phyloP scores from a whole-genome alignment of 495 filamentous ascomycete species.

The Penicillium coffeae region DNA sequence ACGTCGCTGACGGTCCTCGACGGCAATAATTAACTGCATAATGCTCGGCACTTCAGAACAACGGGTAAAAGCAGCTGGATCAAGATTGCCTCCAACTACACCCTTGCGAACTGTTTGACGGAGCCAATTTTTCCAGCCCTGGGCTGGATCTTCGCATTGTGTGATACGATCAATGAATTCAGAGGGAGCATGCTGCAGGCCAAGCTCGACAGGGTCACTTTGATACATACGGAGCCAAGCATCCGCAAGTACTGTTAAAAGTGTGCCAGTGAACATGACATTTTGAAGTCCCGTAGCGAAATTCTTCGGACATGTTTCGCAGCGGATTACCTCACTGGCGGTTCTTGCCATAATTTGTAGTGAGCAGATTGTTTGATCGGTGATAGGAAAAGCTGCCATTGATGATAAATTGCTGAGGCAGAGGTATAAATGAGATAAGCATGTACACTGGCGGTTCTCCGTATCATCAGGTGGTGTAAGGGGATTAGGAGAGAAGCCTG shows the following conservation, averaged over 20 bases:
- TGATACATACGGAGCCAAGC: slow-evolving; percentile 46
- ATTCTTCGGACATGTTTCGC: slow-evolving; percentile 50
- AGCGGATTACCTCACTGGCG: slow-evolving; percentile 57
- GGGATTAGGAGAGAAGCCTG: slow-evolving; percentile 25
- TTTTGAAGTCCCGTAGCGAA: slow-evolving; percentile 53
- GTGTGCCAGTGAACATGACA: slow-evolving; percentile 62
- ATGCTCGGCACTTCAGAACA: slow-evolving; percentile 30
- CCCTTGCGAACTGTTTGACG: slow-evolving; percentile 35
- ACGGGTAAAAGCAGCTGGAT: slow-evolving; percentile 12
- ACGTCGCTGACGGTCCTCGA: slow-evolving; percentile 39
- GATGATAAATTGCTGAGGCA: slow-evolving; percentile 44
- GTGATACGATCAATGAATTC: slow-evolving; percentile 25
- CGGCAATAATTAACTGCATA: slow-evolving; percentile 34
- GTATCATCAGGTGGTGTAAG: slow-evolving; percentile 26
- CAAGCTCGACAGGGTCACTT: slow-evolving; percentile 32
- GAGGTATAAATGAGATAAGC: slow-evolving; percentile 44
- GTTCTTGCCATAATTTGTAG: slow-evolving; percentile 54
- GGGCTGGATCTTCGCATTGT: slow-evolving; percentile 24
- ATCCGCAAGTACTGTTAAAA: slow-evolving; percentile 60
- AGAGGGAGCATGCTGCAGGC: slow-evolving; percentile 32
- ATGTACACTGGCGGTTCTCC: slow-evolving; percentile 31
- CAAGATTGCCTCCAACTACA: slow-evolving; percentile 32
- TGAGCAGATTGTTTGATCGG: slow-evolving; percentile 48
- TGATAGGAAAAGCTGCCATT: slow-evolving; percentile 39
- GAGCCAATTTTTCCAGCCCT: slow-evolving; percentile 38